Evolutionary conservation across 306 rosid genomes (phyloP).

Genomic region (Hippophae tibetana): DNA sequence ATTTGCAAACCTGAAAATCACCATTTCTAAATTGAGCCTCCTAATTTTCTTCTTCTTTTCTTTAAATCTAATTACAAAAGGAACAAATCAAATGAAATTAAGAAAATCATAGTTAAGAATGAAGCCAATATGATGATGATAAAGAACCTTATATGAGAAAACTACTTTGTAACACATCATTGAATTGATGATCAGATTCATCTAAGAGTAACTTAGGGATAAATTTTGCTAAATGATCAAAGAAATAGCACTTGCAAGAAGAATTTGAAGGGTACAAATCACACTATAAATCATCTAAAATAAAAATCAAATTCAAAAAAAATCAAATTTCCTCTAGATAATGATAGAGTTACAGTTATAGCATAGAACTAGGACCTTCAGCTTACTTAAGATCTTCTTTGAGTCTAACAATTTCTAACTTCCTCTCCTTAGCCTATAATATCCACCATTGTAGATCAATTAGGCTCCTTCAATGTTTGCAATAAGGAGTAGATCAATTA

Average conservation of each 20-base stretch:
- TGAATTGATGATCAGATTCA: slow-evolving; percentile 45
- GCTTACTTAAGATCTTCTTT: slow-evolving; percentile 63
- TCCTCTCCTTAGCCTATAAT: slow-evolving; percentile 78
- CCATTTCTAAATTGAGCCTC: neutral
- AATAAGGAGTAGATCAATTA: neutral
- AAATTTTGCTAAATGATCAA: slow-evolving; percentile 23
- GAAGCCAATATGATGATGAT: neutral
- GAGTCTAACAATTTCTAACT: slow-evolving; percentile 68
- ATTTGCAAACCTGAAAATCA: too few species aligned
- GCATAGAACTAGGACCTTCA: slow-evolving; percentile 40
- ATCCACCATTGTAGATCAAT: slow-evolving; percentile 5
- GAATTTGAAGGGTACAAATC: slow-evolving; percentile 62
- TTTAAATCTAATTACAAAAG: slow-evolving; percentile 49
- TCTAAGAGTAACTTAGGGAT: slow-evolving; percentile 14
- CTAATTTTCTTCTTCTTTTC: slow-evolving; percentile 46
- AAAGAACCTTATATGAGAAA: slow-evolving; percentile 67
- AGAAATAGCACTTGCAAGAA: slow-evolving; percentile 89
- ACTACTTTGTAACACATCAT: slow-evolving; percentile 76
- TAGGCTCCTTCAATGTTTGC: slow-evolving; percentile 1
- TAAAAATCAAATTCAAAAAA: slow-evolving; percentile 2
- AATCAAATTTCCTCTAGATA: neutral
- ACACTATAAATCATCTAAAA: slow-evolving; percentile 52
- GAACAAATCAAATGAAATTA: neutral
- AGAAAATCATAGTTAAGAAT: too few species aligned
- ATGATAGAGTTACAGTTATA: slow-evolving; percentile 8